Percentiles rank a stretch among this genome's conserved stretches.
Conservation (phyloP, 495 filamentous ascomycete species). For the Peziza echinospora region DNA sequence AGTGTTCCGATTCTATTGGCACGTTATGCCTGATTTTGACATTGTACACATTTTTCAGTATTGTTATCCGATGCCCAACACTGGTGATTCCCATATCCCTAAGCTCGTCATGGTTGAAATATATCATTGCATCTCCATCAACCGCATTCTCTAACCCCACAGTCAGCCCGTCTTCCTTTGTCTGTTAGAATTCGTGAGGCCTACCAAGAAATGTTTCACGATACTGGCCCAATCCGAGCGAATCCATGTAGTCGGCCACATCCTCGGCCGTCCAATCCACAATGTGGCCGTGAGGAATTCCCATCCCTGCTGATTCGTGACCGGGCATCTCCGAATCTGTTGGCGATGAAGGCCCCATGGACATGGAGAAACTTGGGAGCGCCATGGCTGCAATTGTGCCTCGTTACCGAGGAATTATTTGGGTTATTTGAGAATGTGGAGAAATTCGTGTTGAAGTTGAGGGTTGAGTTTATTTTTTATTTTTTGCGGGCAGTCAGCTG, state of each 20-base stretch:
- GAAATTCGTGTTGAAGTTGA: too few relatives aligned
- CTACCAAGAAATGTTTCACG: slow-evolving; percentile 43
- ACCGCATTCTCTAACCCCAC: slow-evolving; percentile 59
- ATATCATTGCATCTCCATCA: slow-evolving; percentile 74
- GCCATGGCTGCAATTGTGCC: not conserved
- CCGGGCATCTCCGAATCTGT: not conserved
- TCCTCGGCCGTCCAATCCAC: slow-evolving; percentile 77
- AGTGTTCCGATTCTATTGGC: slow-evolving; percentile 76
- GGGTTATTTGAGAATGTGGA: too few relatives aligned
- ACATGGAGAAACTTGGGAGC: not conserved
- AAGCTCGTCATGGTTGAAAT: slow-evolving; percentile 73
- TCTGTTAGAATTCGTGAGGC: slow-evolving; percentile 11
- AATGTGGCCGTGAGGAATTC: slow-evolving; percentile 25
- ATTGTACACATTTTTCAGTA: slow-evolving; percentile 86
- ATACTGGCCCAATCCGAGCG: slow-evolving; percentile 66
- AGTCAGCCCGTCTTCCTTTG: not conserved
- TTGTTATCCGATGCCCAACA: slow-evolving; percentile 82
- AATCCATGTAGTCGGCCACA: slow-evolving; percentile 63
- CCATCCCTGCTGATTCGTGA: too few relatives aligned
- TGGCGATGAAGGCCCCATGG: not conserved
- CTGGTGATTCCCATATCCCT: slow-evolving; percentile 84
- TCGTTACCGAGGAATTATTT: not conserved
- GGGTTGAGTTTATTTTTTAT: too few relatives aligned
- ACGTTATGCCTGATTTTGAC: slow-evolving; percentile 82
- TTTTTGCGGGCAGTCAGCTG: too few relatives aligned